Percentiles rank a stretch among this genome's conserved stretches.
phyloP scores from a whole-genome alignment of 108 stramenopile species.

The Nitzschia sp. region DNA sequence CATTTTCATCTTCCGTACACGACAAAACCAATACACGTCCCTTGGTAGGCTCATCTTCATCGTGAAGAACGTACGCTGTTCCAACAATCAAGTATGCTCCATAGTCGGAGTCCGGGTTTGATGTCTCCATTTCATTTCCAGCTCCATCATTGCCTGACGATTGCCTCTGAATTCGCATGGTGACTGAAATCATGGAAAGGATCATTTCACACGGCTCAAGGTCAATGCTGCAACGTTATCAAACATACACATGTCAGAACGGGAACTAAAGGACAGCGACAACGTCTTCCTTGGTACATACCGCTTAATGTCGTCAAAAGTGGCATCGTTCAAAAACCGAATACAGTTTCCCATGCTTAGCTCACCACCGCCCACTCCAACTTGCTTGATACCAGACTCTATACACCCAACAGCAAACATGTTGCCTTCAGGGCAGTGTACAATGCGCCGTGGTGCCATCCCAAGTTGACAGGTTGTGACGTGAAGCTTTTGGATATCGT shows the following conservation, averaged over 20 bases:
- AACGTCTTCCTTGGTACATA: constrained; percentile 20
- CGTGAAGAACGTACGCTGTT: constrained; percentile 85
- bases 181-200: constrained; percentile 65
- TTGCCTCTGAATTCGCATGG: constrained; percentile 37
- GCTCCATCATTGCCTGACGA: constrained; percentile 19
- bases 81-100: constrained; percentile 86
- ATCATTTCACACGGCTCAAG: constrained; percentile 85
- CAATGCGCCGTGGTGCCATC: constrained; percentile 90
- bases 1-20: constrained; percentile 42
- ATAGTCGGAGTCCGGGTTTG: constrained; percentile 16
- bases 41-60: constrained; percentile 91
- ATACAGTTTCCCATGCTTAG: constrained; percentile 83
- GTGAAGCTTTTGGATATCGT: constrained; percentile 98
- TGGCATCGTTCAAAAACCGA: constrained; percentile 84
- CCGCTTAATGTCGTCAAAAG: constrained; percentile 84
- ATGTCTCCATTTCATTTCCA: constrained; percentile 20
- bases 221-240: constrained; percentile 52
- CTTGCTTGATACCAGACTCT: constrained; percentile 58
- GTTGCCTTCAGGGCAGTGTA: constrained; percentile 71
- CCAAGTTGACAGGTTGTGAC: constrained; percentile 90
- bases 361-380: constrained; percentile 44
- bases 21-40: constrained; percentile 91
- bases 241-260: neutral
- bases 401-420: constrained; percentile 85
- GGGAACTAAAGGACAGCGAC: neutral